Conservation (phyloP, 148 eudicot genomes). For the Diospyros kaki region DNA sequence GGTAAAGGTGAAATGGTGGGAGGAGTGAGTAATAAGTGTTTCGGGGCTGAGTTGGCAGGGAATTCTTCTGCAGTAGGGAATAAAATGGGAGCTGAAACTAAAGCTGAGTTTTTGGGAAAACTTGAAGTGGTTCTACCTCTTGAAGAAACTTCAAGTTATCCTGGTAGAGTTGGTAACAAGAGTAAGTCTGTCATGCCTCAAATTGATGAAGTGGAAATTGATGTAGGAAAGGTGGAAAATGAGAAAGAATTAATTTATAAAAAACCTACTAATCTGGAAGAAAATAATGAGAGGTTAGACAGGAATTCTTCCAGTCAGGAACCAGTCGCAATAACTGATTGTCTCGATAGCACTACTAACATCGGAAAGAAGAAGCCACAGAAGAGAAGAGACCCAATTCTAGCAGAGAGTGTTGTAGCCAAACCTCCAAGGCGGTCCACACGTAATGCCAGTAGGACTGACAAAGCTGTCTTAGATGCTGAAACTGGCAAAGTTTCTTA, state of each 20-base stretch:
- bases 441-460: constrained; percentile 4
- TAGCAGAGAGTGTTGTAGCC: constrained; percentile 4
- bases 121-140: constrained; percentile 14
- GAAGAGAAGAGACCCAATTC: background rate
- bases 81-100: constrained; percentile 1
- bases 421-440: constrained; percentile 11
- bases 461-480: background rate
- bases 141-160: constrained; percentile 13
- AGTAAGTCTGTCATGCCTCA: too few relatives aligned
- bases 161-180: constrained; percentile 13
- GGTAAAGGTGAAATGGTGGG: constrained; percentile 5
- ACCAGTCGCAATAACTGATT: constrained; percentile 1
- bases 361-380: background rate
- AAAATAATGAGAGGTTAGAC: background rate
- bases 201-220: too few relatives aligned
- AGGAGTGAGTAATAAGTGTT: background rate
- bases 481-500: constrained; percentile 2
- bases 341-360: background rate
- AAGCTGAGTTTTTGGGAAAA: background rate
- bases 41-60: background rate
- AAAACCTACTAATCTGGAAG: background rate
- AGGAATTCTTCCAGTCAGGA: constrained; percentile 10
- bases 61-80: constrained; percentile 6
- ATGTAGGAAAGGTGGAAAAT: constrained; percentile 14
- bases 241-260: background rate